These are phyloP conservation scores for Ustilago crameri DNA, from an alignment of 1,284 basidiomycete species.

Conservation along the genomic window DNA sequence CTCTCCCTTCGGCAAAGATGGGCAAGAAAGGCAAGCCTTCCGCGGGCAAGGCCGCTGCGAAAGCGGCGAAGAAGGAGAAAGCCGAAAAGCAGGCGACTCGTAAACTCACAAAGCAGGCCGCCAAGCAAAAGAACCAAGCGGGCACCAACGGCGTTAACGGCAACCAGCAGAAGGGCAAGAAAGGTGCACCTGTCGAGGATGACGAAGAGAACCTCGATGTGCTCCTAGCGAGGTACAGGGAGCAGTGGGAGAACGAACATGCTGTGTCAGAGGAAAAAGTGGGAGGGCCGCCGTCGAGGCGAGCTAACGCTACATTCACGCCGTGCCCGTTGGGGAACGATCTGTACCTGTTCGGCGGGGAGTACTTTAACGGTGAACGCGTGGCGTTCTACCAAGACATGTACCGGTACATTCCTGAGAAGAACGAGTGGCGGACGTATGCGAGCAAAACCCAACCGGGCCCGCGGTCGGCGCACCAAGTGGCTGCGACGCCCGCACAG, in stretches of 20 bases:
- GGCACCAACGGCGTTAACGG: slow-evolving; percentile 5
- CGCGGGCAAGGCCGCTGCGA: slow-evolving; percentile 62
- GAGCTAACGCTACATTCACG: slow-evolving; percentile 67
- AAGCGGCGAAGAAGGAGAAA: slow-evolving; percentile 67
- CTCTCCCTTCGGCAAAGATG: slow-evolving; percentile 35
- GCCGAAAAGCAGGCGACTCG: slow-evolving; percentile 64
- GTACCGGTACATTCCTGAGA: slow-evolving; percentile 63
- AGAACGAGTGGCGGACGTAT: slow-evolving; percentile 64
- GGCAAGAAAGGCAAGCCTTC: slow-evolving; percentile 64
- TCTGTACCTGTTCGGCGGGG: slow-evolving; percentile 67
- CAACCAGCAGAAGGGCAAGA: slow-evolving; percentile 48
- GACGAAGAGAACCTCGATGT: slow-evolving; percentile 67
- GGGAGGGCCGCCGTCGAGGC: slow-evolving; percentile 54
- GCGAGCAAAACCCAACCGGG: slow-evolving; percentile 64
- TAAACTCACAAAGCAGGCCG: slow-evolving; percentile 59
- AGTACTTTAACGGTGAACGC: slow-evolving; percentile 67
- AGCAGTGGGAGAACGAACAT: slow-evolving; percentile 65
- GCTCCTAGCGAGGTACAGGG: slow-evolving; percentile 57
- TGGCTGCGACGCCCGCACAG: slow-evolving; percentile 58
- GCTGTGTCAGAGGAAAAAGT: slow-evolving; percentile 59
- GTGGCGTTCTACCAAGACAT: slow-evolving; percentile 65
- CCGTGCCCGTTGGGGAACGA: slow-evolving; percentile 66
- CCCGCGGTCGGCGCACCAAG: slow-evolving; percentile 65
- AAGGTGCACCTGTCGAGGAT: slow-evolving; percentile 38
- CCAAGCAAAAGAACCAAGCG: slow-evolving; percentile 30